A percentile compares a stretch with the other conserved stretches of the same genome.
Evolutionary conservation across 441 rosid genomes (phyloP).

Genomic region (Jatropha podagrica): DNA sequence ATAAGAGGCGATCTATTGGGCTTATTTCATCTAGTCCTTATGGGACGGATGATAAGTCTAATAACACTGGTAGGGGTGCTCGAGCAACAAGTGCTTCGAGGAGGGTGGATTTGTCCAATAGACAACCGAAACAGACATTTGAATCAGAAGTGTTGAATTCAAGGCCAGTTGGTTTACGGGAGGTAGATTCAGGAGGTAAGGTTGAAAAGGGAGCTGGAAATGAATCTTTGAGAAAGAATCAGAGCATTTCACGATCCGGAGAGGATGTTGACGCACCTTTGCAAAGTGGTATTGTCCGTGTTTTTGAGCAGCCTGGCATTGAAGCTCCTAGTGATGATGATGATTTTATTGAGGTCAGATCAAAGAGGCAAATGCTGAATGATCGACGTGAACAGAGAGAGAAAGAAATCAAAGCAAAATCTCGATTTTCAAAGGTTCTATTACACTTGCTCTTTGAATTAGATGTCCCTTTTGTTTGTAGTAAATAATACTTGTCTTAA

Average conservation of each 20-base stretch:
- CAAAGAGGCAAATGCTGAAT: conserved; percentile 98
- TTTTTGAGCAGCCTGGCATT: conserved; percentile 89
- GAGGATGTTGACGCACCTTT: conserved; percentile 72
- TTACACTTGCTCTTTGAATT: conserved; percentile 21
- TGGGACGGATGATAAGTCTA: conserved; percentile 51
- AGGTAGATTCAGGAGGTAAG: conserved; percentile 46
- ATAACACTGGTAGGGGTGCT: conserved; percentile 43
- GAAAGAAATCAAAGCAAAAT: conserved; percentile 91
- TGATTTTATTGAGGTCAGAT: conserved; percentile 96
- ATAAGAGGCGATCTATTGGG: conserved; percentile 36
- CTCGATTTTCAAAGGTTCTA: conserved; percentile 73
- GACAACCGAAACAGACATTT: conserved; percentile 47
- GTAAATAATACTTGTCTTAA: conserved; percentile 20
- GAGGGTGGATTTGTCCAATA: conserved; percentile 53
- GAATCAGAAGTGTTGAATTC: conserved; percentile 50
- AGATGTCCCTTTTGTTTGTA: conserved; percentile 15
- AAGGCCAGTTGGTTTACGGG: conserved; percentile 31
- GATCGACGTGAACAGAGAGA: conserved; percentile 97
- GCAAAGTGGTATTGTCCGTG: conserved; percentile 77
- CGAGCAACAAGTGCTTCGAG: conserved; percentile 48
- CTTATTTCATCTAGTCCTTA: conserved; percentile 36
- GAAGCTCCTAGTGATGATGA: conserved; percentile 94
- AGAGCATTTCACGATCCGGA: conserved; percentile 36
- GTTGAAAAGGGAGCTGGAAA: conserved; percentile 48
- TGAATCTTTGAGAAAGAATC: conserved; percentile 48